Evolutionary conservation across 371 early-diverging fungal species (phyloP), one percentile per base, ranked within the genome.

Genomic region (Rhizopus arrhizus): DNA sequence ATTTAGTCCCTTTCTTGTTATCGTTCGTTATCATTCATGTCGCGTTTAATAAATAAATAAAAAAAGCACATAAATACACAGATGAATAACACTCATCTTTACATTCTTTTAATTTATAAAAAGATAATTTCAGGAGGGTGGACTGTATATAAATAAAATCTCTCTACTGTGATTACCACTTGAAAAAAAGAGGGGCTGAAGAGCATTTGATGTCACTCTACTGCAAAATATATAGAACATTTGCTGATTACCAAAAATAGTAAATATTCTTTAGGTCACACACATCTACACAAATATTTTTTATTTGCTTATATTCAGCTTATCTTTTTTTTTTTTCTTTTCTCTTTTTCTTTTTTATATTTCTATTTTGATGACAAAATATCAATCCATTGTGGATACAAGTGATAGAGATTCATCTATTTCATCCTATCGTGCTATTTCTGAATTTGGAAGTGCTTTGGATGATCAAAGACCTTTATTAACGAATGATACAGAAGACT

Each of bases 391-490:
- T 54, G 62, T 68, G 40, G 64, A 68, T 7, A 59, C 63, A 34
- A 69, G 68, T 15, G 60, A 58, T 9, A 59, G 64, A 31, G 68
- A 65, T 5, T 70, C 73, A 12, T 73, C 76, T 29, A 64, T 69
- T 13, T 65, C 63, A 4, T 70, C 73, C 31, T 45, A 59, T 34
- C 70, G 66, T 41, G 51, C 68, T 29, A 34, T 62, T 12, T 66
- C 74, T 8, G 62, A 59, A 11, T 68, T 63, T 10, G 68, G 68
- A 8, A 35, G 59, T n/a, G 51, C 54, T 2, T 28, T 66, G 9
- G 73, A 69, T 36, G 68, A 70, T 35, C 43, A 59, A 22, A 50
- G 66, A 11, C 69, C 72, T 8, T 59, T 74, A 13, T 48, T 74
- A 32, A 70, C 70, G 13, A 61, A 70, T 38, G 53, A 51, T 11